Evolutionary conservation across 2,329 filamentous ascomycete species (phyloP), one percentile per base, ranked within the genome.

Genomic region (Sordariomycetes sp.): DNA sequence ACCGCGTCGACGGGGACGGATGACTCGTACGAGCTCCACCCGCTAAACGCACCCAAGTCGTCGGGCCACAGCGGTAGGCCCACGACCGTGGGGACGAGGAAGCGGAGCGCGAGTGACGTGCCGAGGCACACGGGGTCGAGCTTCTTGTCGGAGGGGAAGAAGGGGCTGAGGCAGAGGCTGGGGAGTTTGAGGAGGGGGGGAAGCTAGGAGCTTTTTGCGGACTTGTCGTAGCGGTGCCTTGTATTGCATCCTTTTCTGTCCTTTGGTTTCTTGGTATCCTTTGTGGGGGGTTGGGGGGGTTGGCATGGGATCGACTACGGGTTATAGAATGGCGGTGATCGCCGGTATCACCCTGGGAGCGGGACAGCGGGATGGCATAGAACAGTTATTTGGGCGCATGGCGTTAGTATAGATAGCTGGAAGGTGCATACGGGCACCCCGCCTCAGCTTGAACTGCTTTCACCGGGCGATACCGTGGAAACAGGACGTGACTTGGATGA

Each of bases 111-210:
- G 59, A 81, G 74, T 64, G 69, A 68, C 61, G 68, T 64, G 6
- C 64, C 62, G 25, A 64, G 64, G 35, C 61, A 61, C 45, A 65
- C 65, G 39, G 60, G 63, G 32, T 61, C 62, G 13, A 64, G 61
- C 13, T 58, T 62, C 13, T 61, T 17, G 52, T 36, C 24, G 8
- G 55, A 39, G 36, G 56, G 81, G 8, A 69, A 74, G 13, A 75
- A 80, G 32, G 78, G 77, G 2, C 62, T 84, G 50, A 81, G 76
- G 70, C 70, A 73, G 50, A 73, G 78, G 17, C 73, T 82, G 56
- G 79, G 78, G 28, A 80, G 76, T 62, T 64, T 83, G 56, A 72
- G 76, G 52, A 70, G 71, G 56, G 77, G 72, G 67, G 75, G 71
- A 12, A 35, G 54, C 20, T 56, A 56, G 42, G 42, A 28, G 54